phyloP scores from a whole-genome alignment of 495 filamentous ascomycete genomes.

The Neurospora hispaniola region DNA sequence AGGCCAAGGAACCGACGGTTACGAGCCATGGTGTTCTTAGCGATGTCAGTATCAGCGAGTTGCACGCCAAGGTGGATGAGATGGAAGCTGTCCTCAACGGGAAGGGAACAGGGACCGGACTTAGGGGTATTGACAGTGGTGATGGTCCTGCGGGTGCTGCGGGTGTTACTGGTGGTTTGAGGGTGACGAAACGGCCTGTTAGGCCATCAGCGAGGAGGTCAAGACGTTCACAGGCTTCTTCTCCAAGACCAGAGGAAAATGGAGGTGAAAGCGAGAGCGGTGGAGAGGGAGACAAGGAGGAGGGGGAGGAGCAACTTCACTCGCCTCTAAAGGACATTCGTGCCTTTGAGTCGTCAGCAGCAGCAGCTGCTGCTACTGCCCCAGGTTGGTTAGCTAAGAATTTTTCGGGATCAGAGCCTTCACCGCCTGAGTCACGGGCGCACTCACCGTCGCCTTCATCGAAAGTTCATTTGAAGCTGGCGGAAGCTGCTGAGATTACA shows the following conservation, averaged over 20 bases:
- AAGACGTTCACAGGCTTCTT: neutral
- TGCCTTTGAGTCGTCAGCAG: neutral
- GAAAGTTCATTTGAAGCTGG: conserved; percentile 2
- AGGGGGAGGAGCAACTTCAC: too few species aligned
- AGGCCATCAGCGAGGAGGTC: neutral
- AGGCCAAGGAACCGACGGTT: neutral
- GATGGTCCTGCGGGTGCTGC: neutral
- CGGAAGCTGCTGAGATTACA: conserved; percentile 4
- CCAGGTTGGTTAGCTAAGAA: neutral
- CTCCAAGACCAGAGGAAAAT: neutral
- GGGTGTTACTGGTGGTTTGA: neutral
- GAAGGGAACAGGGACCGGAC: neutral
- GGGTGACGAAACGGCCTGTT: neutral
- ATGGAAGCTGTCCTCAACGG: conserved; percentile 28
- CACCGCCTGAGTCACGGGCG: conserved; percentile 1
- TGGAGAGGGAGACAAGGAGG: neutral
- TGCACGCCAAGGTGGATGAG: conserved; percentile 36
- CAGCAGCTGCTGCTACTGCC: neutral
- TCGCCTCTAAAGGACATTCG: neutral
- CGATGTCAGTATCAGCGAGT: conserved; percentile 16
- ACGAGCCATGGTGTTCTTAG: neutral
- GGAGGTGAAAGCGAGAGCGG: neutral
- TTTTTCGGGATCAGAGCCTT: neutral
- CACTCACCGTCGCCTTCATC: neutral
- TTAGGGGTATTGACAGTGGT: neutral